A percentile compares a stretch with the other conserved stretches of the same genome.
These are phyloP conservation scores for Tilletia caries DNA, from an alignment of 1,284 basidiomycete genomes.

Conservation along the genomic window DNA sequence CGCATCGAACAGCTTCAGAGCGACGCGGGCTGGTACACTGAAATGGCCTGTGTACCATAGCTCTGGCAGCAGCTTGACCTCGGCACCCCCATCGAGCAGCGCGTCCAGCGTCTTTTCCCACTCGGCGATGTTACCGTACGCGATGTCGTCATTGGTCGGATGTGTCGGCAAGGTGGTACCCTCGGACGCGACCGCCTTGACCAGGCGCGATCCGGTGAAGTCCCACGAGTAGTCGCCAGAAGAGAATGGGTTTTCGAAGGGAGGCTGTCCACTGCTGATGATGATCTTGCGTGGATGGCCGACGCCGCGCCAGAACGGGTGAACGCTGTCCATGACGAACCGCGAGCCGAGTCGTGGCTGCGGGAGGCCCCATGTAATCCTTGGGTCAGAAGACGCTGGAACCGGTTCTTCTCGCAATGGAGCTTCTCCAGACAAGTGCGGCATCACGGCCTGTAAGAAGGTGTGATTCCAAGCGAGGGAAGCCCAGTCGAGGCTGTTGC, in stretches of 20 bases:
- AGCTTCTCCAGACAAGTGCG: neutral
- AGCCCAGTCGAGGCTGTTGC: conserved; percentile 10
- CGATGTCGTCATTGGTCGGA: conserved; percentile 3
- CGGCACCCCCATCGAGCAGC: neutral
- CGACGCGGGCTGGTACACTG: neutral
- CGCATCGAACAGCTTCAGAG: neutral
- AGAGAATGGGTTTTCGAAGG: neutral
- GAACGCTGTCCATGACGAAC: neutral
- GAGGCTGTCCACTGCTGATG: neutral
- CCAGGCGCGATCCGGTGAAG: conserved; percentile 3
- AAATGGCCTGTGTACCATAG: neutral
- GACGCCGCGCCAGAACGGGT: neutral
- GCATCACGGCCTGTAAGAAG: neutral
- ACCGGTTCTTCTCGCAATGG: too few species aligned
- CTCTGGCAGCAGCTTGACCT: neutral
- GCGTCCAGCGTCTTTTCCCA: conserved; percentile 7
- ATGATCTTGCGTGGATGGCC: neutral
- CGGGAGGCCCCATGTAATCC: too few species aligned
- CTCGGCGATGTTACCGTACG: neutral
- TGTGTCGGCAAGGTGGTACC: neutral
- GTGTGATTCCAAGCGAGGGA: neutral
- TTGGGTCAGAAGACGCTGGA: too few species aligned
- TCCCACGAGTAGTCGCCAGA: neutral
- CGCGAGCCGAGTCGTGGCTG: neutral
- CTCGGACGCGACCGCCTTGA: neutral